These are phyloP conservation scores for Botrytis sinoallii DNA, from an alignment of 2,329 filamentous ascomycete genomes.

Conservation along the genomic window DNA sequence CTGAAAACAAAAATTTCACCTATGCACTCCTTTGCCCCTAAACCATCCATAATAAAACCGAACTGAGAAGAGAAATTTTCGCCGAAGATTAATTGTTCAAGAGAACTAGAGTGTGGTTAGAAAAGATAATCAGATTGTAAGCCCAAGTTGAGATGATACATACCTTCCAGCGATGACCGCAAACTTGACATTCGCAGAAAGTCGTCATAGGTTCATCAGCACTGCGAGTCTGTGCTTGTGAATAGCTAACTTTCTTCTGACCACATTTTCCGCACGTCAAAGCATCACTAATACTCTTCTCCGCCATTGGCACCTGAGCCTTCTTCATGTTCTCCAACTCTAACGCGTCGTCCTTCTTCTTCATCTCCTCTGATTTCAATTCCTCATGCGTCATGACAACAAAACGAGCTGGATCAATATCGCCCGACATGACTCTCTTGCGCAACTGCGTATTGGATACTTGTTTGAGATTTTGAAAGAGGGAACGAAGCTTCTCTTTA, in stretches of 20 bases:
- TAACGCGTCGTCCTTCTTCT: slow-evolving; percentile 70
- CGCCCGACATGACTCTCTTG: slow-evolving; percentile 68
- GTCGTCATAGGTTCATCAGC: slow-evolving; percentile 92
- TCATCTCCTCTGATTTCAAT: slow-evolving; percentile 81
- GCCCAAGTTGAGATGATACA: slow-evolving; percentile 30
- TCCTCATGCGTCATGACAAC: slow-evolving; percentile 87
- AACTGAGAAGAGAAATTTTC: slow-evolving; percentile 27
- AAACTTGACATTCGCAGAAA: slow-evolving; percentile 69
- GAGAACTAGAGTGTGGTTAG: slow-evolving; percentile 36
- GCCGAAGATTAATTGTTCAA: slow-evolving; percentile 24
- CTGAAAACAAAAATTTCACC: slow-evolving; percentile 7
- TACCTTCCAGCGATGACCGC: slow-evolving; percentile 71
- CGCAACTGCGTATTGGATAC: slow-evolving; percentile 80
- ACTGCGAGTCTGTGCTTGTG: slow-evolving; percentile 89
- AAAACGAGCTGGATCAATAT: slow-evolving; percentile 69
- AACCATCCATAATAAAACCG: slow-evolving; percentile 34
- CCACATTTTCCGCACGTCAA: slow-evolving; percentile 90
- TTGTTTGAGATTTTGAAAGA: slow-evolving; percentile 94
- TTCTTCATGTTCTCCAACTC: slow-evolving; percentile 95
- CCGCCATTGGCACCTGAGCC: slow-evolving; percentile 87
- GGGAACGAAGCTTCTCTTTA: slow-evolving; percentile 82
- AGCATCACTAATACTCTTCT: slow-evolving; percentile 85
- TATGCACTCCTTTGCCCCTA: slow-evolving; percentile 27
- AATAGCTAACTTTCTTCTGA: slow-evolving; percentile 92
- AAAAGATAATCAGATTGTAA: neutral